phyloP scores from a whole-genome alignment of 192 early-diverging fungal genomes.

The Rhizophagus clarus region DNA sequence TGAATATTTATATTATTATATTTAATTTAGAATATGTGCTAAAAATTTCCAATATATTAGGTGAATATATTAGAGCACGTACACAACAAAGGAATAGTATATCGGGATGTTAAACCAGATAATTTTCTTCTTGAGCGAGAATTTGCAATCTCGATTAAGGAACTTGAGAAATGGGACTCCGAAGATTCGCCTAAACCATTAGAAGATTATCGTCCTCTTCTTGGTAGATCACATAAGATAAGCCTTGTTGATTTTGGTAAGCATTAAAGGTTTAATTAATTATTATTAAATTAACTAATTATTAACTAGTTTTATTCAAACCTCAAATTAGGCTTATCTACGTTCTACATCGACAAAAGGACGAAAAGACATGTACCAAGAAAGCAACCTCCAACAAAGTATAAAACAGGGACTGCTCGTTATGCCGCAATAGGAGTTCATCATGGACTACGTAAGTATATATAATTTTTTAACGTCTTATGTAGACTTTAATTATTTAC shows the following conservation, averaged over 20 bases:
- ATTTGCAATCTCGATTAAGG: constrained; percentile 34
- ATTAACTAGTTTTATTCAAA: neutral
- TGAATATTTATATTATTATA: neutral
- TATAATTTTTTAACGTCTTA: neutral
- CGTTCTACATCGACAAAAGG: constrained; percentile 46
- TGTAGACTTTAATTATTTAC: neutral
- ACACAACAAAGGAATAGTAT: constrained; percentile 61
- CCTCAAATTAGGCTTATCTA: constrained; percentile 24
- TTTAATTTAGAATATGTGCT: neutral
- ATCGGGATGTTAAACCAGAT: constrained; percentile 66
- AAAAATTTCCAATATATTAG: constrained; percentile 13
- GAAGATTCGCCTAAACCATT: constrained; percentile 37
- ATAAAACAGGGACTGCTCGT: constrained; percentile 78
- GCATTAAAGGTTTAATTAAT: neutral
- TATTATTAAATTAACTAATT: neutral
- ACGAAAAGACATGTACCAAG: constrained; percentile 49
- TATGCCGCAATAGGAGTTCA: constrained; percentile 88
- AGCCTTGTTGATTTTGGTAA: constrained; percentile 62
- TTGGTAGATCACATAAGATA: constrained; percentile 56
- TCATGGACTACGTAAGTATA: constrained; percentile 66
- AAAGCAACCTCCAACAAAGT: constrained; percentile 37
- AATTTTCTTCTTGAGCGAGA: constrained; percentile 60
- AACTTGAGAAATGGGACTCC: constrained; percentile 34
- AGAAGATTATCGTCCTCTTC: constrained; percentile 24
- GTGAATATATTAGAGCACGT: constrained; percentile 51